Conservation (phyloP, 2,329 filamentous ascomycete genomes). For the Verticillium nonalfalfae region DNA sequence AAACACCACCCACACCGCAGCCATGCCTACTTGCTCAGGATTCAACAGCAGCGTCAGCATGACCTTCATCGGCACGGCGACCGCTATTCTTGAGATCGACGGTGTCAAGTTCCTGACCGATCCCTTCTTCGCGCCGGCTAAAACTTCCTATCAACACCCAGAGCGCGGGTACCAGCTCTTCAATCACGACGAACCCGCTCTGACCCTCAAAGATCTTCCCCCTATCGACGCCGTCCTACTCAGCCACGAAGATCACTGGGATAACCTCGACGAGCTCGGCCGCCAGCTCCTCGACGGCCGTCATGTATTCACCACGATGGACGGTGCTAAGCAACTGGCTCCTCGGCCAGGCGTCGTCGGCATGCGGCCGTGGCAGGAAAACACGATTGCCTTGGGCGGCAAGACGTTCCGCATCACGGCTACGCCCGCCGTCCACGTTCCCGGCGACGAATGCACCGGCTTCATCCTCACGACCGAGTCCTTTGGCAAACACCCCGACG, state of each 20-base stretch:
- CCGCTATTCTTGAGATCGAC: slow-evolving; percentile 36
- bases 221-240: slow-evolving; percentile 40
- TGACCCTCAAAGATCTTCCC: slow-evolving; percentile 30
- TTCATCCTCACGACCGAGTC: slow-evolving; percentile 29
- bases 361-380: slow-evolving; percentile 29
- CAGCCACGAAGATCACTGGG: slow-evolving; percentile 43
- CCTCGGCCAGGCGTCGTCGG: slow-evolving; percentile 33
- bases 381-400: slow-evolving; percentile 19
- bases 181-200: slow-evolving; percentile 23
- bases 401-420: slow-evolving; percentile 30
- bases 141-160: slow-evolving; percentile 13
- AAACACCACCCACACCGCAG: neutral
- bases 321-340: slow-evolving; percentile 34
- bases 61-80: slow-evolving; percentile 41
- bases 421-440: slow-evolving; percentile 35
- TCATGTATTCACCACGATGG: slow-evolving; percentile 35
- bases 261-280: slow-evolving; percentile 40
- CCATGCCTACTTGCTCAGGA: neutral
- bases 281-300: slow-evolving; percentile 37
- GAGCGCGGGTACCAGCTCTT: slow-evolving; percentile 8
- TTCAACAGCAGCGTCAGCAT: slow-evolving; percentile 19
- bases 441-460: slow-evolving; percentile 35
- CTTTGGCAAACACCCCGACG: slow-evolving; percentile 28
- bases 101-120: slow-evolving; percentile 36
- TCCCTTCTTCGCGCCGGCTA: slow-evolving; percentile 35